A percentile compares a stretch with the other conserved stretches of the same genome.
Conservation (phyloP, 176 grass and related monocot species). For the Hordeum marinum region DNA sequence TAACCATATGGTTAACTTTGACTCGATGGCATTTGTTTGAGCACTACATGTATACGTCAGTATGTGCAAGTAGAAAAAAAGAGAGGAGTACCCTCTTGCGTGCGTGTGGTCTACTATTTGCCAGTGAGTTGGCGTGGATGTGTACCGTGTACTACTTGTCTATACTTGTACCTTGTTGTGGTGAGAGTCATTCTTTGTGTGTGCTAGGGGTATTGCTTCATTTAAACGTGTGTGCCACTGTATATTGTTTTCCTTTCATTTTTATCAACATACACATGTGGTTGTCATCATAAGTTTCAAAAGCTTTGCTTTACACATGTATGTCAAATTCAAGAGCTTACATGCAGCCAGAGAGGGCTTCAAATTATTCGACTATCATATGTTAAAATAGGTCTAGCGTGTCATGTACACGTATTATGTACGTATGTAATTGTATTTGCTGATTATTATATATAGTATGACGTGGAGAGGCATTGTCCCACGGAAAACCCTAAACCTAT, state of each 20-base stretch:
- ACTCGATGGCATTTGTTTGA: neutral
- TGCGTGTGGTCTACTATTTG: neutral
- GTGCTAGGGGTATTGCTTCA: neutral
- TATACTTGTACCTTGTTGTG: neutral
- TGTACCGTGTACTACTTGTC: neutral
- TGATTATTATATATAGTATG: too few relatives aligned
- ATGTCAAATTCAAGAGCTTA: neutral
- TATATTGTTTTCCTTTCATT: neutral
- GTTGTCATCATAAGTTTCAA: neutral
- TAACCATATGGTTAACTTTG: neutral
- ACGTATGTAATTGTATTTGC: too few relatives aligned
- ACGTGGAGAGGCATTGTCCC: too few relatives aligned
- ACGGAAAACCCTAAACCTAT: too few relatives aligned
- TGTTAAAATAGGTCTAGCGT: too few relatives aligned
- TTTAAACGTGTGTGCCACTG: neutral
- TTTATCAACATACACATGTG: neutral
- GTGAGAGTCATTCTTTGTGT: neutral
- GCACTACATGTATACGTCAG: neutral
- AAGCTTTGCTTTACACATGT: neutral
- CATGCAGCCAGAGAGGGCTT: neutral
- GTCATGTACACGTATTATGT: too few relatives aligned
- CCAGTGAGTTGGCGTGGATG: neutral
- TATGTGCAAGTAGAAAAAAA: neutral
- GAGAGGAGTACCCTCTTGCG: neutral
- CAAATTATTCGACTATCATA: neutral